Evolutionary conservation across 192 early-diverging fungal genomes (phyloP).

Genomic region (Rhizoclosmatium sp.): DNA sequence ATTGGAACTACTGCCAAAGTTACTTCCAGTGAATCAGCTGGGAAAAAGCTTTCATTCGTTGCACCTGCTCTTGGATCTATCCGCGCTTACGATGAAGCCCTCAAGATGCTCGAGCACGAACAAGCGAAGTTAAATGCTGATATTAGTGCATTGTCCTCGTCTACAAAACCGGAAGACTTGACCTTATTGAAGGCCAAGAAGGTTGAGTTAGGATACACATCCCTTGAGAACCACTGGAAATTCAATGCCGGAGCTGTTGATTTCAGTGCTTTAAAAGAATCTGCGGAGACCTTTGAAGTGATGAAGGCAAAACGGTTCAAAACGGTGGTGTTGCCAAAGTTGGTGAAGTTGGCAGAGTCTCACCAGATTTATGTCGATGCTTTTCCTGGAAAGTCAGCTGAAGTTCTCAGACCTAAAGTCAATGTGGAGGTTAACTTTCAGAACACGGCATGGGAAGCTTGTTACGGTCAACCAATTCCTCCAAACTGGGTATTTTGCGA

Average conservation of each 20-base stretch:
- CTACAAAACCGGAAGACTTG: too few species aligned
- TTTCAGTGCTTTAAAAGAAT: not conserved
- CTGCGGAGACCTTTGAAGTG: constrained; percentile 32
- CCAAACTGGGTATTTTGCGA: constrained; percentile 41
- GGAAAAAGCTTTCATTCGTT: not conserved
- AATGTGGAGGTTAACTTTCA: constrained; percentile 58
- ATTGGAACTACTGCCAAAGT: not conserved
- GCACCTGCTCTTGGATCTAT: constrained; percentile 14
- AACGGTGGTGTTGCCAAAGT: constrained; percentile 34
- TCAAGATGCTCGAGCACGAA: constrained; percentile 8
- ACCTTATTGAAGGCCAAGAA: not conserved
- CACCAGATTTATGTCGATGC: constrained; percentile 48
- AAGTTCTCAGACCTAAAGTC: constrained; percentile 33
- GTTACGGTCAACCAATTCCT: constrained; percentile 51
- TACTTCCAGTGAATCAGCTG: not conserved
- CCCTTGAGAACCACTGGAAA: constrained; percentile 17
- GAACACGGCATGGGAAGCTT: constrained; percentile 54
- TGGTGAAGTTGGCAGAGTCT: constrained; percentile 39
- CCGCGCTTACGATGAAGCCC: constrained; percentile 30
- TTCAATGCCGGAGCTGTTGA: constrained; percentile 28
- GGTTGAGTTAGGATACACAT: constrained; percentile 10
- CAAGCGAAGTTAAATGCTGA: not conserved
- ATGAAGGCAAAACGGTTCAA: constrained; percentile 49
- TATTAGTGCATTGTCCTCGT: not conserved
- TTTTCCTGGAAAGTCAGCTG: constrained; percentile 33